Base-by-base conservation (phyloP, 345 rosid species). In the Aquilaria yunnanensis region DNA sequence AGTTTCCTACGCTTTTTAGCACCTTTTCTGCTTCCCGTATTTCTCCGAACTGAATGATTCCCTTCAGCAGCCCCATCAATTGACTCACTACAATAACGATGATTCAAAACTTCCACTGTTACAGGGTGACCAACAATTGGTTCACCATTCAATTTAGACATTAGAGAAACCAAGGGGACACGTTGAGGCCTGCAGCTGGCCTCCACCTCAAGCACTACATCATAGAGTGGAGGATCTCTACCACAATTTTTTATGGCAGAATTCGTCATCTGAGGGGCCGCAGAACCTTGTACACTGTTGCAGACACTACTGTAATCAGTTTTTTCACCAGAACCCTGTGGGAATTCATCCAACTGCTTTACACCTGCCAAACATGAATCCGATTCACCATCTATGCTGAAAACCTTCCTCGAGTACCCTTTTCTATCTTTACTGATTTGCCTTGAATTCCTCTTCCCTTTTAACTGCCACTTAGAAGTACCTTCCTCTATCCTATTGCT, bases 391-490 rank as follows among this genome's bases (percentile, higher is more conserved):
- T 76, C 80, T 50, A 77, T 72, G 54, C 67, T 81, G 47, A 67
- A 57, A 59, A 66, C 75, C 76, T 82, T 87, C 66, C 78, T 79
- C 6, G 70, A 70, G 66, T 77, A 75, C 51, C 74, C 90, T 72
- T 82, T 83, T 71, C 83, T 83, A 75, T 55, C 86, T 75, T 86
- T 85, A 69, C 82, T 79, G 70, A 54, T 80, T 57, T 83, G 85
- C 75, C 97, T 91, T 2, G 84, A 88, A 63, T 94, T 94, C 78
- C 99, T 83, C 85, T 94, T 94, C 72, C 97, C 85, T 81, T 94
- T 94, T 32, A 69, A 78, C 76, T 84, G 96, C 99, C 99, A 94
- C 74, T 86, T 81, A n/a, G 96, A 84, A 53, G 86, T 70, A 60
- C 63, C 87, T 70, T 77, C 83, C 81, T 83, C 92, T 62, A 74